Percentiles rank a stretch among this genome's conserved stretches.
Conservation (phyloP, 305 asterid genomes). For the Salvia sclarea region DNA sequence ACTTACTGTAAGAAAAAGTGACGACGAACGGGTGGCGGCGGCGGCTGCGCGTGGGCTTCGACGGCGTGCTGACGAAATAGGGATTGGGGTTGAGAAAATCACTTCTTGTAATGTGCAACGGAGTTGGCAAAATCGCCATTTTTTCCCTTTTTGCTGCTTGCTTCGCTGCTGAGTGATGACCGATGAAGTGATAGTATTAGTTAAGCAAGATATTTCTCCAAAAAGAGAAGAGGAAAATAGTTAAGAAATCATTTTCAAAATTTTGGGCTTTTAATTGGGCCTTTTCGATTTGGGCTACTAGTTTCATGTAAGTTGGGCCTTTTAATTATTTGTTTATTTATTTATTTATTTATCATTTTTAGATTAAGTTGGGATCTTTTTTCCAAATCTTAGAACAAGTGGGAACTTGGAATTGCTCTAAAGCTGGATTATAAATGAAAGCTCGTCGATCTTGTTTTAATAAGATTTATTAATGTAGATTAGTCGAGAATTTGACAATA, state of each 20-base stretch:
- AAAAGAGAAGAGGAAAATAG: too few relatives aligned
- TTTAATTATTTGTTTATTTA: too few relatives aligned
- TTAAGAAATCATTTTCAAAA: too few relatives aligned
- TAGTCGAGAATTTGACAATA: too few relatives aligned
- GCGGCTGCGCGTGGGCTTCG: conserved; percentile 33
- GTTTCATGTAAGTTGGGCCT: not conserved
- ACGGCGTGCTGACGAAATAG: conserved; percentile 29
- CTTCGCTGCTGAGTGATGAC: conserved; percentile 15
- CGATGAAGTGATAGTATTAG: not conserved
- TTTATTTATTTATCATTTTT: too few relatives aligned
- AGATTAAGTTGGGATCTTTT: too few relatives aligned
- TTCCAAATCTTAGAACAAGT: too few relatives aligned
- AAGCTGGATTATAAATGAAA: too few relatives aligned
- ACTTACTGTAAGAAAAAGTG: conserved; percentile 58
- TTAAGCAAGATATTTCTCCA: not conserved
- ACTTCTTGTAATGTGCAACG: conserved; percentile 30
- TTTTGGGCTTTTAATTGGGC: not conserved
- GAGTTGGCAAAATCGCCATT: conserved; percentile 57
- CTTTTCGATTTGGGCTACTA: not conserved
- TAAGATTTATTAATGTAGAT: too few relatives aligned
- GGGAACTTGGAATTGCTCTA: too few relatives aligned
- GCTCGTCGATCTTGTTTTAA: too few relatives aligned
- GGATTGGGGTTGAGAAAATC: conserved; percentile 36
- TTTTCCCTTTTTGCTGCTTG: conserved; percentile 9
- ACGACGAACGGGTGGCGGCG: conserved; percentile 43